Percentiles rank a stretch among this genome's conserved stretches.
These are phyloP conservation scores for Daldinia loculata DNA, from an alignment of 495 filamentous ascomycete species.

Conservation along the genomic window DNA sequence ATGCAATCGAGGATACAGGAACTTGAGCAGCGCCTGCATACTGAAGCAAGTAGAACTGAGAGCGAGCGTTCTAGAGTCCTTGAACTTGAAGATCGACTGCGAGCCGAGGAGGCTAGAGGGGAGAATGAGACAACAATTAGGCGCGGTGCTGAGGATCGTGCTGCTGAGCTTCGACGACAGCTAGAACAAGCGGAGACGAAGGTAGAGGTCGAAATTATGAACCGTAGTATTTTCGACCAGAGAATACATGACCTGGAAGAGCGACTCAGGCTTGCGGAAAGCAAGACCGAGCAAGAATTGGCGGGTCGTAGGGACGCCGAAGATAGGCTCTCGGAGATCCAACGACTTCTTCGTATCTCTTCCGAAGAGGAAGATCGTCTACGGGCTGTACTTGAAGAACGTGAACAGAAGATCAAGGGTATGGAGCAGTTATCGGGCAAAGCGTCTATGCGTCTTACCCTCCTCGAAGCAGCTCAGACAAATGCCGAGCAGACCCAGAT, in stretches of 20 bases:
- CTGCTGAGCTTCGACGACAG: constrained; percentile 54
- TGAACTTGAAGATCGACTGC: constrained; percentile 58
- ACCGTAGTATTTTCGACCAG: constrained; percentile 57
- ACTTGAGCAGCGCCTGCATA: constrained; percentile 44
- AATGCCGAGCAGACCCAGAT: constrained; percentile 71
- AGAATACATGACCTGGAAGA: constrained; percentile 59
- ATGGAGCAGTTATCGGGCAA: constrained; percentile 59
- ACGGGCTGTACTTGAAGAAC: constrained; percentile 72
- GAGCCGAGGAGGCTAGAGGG: constrained; percentile 50
- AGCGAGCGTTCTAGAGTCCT: constrained; percentile 44
- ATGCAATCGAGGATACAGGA: constrained; percentile 52
- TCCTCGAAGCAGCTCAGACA: constrained; percentile 70
- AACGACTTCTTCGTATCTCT: constrained; percentile 71
- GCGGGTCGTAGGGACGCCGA: constrained; percentile 72
- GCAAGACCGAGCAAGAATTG: constrained; percentile 64
- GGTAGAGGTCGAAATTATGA: constrained; percentile 63
- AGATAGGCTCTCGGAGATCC: constrained; percentile 74
- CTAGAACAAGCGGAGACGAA: constrained; percentile 59
- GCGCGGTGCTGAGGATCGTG: constrained; percentile 55
- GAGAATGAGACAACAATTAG: constrained; percentile 52
- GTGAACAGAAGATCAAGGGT: constrained; percentile 58
- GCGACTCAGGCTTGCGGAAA: constrained; percentile 52
- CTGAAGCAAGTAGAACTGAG: constrained; percentile 46
- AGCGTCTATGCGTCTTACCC: constrained; percentile 65
- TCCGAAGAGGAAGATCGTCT: constrained; percentile 77